phyloP scores from a whole-genome alignment of 129 eudicot genomes.

The Pittosporum tobira region DNA sequence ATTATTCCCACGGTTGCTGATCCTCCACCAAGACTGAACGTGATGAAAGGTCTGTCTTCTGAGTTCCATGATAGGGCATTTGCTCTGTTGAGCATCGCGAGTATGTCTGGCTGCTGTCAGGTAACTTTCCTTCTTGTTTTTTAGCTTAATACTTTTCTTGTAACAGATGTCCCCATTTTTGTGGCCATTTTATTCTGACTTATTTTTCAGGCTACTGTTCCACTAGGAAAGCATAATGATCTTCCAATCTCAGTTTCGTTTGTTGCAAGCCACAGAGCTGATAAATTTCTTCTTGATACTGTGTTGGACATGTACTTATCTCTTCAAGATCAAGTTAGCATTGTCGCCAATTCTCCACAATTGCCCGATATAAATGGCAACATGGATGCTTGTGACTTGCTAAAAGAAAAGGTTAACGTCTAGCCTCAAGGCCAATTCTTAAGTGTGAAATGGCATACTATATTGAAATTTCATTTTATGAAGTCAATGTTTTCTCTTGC shows the following conservation, averaged over 20 bases:
- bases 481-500: no score
- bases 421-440: background rate
- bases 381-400: slow-evolving; percentile 77
- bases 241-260: slow-evolving; percentile 64
- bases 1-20: slow-evolving; percentile 80
- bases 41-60: slow-evolving; percentile 38
- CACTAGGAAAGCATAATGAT: slow-evolving; percentile 66
- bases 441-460: background rate
- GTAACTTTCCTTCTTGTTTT: slow-evolving; percentile 23
- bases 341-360: slow-evolving; percentile 36
- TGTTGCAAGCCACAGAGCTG: slow-evolving; percentile 73
- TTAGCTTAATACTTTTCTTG: background rate
- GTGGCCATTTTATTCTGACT: background rate
- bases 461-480: background rate
- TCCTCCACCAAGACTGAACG: slow-evolving; percentile 49
- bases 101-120: slow-evolving; percentile 95
- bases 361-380: slow-evolving; percentile 56
- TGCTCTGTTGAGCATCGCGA: slow-evolving; percentile 63
- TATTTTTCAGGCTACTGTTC: slow-evolving; percentile 56
- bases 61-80: slow-evolving; percentile 60
- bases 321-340: slow-evolving; percentile 62
- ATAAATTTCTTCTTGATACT: slow-evolving; percentile 83
- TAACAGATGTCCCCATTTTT: background rate
- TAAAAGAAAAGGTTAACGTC: slow-evolving; percentile 65
- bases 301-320: slow-evolving; percentile 70